Percentiles rank a stretch among this genome's conserved stretches.
Conservation (phyloP, 2,329 filamentous ascomycete genomes). For the Monosporascus sp. region DNA sequence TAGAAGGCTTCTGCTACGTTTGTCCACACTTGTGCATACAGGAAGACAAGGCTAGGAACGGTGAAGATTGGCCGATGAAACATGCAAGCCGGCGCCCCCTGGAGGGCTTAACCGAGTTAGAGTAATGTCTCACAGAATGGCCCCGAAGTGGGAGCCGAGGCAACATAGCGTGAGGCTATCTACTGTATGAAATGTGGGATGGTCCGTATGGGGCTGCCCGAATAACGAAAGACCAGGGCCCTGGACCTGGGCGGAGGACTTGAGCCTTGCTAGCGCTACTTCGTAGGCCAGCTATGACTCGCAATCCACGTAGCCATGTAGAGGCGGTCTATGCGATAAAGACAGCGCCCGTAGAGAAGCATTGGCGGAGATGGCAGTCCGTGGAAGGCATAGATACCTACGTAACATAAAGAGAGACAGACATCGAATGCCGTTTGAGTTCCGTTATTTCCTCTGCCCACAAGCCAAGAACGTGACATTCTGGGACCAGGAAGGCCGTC, state of each 20-base stretch:
- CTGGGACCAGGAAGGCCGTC: background rate
- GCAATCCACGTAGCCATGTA: no score
- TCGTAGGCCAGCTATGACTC: background rate
- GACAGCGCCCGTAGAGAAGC: no score
- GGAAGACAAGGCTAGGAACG: conserved; percentile 12
- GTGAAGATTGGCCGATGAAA: conserved; percentile 23
- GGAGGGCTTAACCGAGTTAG: background rate
- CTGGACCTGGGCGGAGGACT: conserved; percentile 12
- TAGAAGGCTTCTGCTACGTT: conserved; percentile 24
- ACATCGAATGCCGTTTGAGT: no score
- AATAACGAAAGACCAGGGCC: conserved; percentile 21
- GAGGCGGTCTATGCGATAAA: no score
- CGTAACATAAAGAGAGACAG: no score
- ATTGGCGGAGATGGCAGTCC: no score
- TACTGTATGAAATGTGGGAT: no score
- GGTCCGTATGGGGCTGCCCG: background rate
- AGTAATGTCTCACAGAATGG: conserved; percentile 1
- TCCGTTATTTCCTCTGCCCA: no score
- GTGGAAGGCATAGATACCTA: no score
- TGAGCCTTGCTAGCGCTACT: conserved; percentile 13
- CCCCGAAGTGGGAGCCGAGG: conserved; percentile 9
- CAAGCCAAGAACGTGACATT: no score
- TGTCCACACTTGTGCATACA: conserved; percentile 17
- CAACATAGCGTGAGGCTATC: no score
- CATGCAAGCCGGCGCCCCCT: conserved; percentile 9